Conservation (phyloP, 208 protist genomes). For the Acanthamoeba royreba region DNA sequence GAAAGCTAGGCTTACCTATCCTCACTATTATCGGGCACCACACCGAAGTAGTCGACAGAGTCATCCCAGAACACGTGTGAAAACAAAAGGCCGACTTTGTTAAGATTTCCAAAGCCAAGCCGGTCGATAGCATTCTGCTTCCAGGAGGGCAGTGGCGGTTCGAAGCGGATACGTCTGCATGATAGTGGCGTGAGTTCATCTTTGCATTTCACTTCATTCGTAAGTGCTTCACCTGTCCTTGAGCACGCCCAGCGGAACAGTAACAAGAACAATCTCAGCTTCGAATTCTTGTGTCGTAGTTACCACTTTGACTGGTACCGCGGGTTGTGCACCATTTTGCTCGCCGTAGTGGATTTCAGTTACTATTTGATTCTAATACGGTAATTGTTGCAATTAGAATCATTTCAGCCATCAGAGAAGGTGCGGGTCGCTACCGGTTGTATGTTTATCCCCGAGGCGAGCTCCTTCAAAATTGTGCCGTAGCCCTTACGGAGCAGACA, state of each 20-base stretch:
- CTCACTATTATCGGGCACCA: not conserved
- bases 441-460: not conserved
- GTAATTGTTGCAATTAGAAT: no score
- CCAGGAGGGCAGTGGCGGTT: constrained; percentile 30
- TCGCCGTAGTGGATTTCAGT: not conserved
- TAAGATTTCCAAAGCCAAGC: constrained; percentile 49
- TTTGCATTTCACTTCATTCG: not conserved
- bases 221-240: not conserved
- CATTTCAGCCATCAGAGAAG: no score
- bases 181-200: no score
- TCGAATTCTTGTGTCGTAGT: not conserved
- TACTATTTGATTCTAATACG: not conserved
- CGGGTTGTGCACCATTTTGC: not conserved
- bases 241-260: constrained; percentile 40
- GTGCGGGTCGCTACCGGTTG: not conserved
- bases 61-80: constrained; percentile 26
- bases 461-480: not conserved
- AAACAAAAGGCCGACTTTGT: constrained; percentile 45
- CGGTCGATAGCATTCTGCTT: constrained; percentile 35
- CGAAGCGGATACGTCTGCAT: not conserved
- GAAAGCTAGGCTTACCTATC: not conserved
- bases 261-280: constrained; percentile 32
- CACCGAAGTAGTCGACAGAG: not conserved
- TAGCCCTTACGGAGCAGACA: constrained; percentile 19
- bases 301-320: not conserved